Base-by-base conservation (phyloP, 305 asterid species). In the Fraxinus platypoda region DNA sequence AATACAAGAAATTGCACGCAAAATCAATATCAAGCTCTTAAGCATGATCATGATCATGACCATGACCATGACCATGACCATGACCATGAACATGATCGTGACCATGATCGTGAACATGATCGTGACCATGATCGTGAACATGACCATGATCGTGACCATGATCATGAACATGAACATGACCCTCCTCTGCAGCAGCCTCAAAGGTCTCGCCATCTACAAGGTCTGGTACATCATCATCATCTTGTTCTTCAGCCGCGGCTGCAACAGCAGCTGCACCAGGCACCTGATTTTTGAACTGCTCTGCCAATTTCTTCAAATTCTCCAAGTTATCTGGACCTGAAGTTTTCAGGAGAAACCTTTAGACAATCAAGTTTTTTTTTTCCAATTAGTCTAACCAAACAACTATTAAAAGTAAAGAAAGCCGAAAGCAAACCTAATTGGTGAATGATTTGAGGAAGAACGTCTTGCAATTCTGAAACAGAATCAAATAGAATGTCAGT, bases 261-360 rank as follows among this genome's bases (percentile, higher is more conserved):
- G 84, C 84, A 8, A 82, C 12, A 37, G 79, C 90, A 28, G 81
- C 90, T 76, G 84, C 87, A 68, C 83, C 90, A 70, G 97, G 92
- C 59, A 84, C 89, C 84, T 92, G 96, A 84, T 92, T 91, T 90
- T 93, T 93, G 88, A 90, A 92, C 82, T 93, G 94, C 82, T 93
- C 97, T 3, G 97, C 94, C 84, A 93, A 80, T 84, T 91, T 93
- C 88, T 93, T 93, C 93, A 93, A 83, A 82, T 91, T 88, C 88
- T 91, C 95, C 94, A 95, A 84, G 88, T 95, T 95, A 88, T 95
- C 99, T 0, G 98, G 97, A n/a, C 99, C 98, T 95, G 93, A 80
- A 66, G 6, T 37, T 46, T 59, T 75, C 2, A 26, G 0, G 49
- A 68, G 1, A 15, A 68, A 37, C 15, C 23, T 6, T 54, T n/a